Evolutionary conservation across 495 filamentous ascomycete species (phyloP), one percentile per base, ranked within the genome.

Genomic region (Podospora didyma): DNA sequence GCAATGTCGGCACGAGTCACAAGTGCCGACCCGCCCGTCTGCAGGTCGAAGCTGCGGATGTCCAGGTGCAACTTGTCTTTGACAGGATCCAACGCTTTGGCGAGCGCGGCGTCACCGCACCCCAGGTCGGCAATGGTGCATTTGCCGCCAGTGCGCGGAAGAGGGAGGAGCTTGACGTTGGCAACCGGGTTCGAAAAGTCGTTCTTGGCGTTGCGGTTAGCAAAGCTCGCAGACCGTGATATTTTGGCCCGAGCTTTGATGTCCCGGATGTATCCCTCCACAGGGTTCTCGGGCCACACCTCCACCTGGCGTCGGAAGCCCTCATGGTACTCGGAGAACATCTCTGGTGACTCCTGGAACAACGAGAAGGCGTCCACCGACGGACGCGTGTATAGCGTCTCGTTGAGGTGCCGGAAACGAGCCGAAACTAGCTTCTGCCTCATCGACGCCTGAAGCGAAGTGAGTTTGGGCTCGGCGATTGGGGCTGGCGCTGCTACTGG

Each of bases 371-470:
- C 86, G 48, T 91, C 82, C 44, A 75, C 70, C 1, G 94, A 98
- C 16, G 92, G 88, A 6, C 87, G 90, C 11, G 92, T 97, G 72
- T 97, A 97, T 22, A 97, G 88, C 3, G 88, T 91, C 73, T 98
- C 86, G 75, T 98, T 98, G 58, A 98, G 83, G 69, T 97, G 90
- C 61, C 94, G 91, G 82, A 98, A 98, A 56, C 94, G 93, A 14
- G 94, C 91, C 5, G 89, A 91, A 54, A 92, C 80, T 53, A 98
- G 85, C 73, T 97, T 97, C 58, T 89, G 83, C 54, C 88, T 88
- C 94, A 98, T 98, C 3, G 86, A 84, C 55, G 87, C 84, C 77
- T 98, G 94, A 49, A 98, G 81, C 28, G 94, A 92, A 0, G 94
- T 98, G 56, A 98, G 81, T 50, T 83, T 86, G 37, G 73, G 42